Conservation (phyloP, 768 basidiomycete genomes). For the Amylocystis lapponica region DNA sequence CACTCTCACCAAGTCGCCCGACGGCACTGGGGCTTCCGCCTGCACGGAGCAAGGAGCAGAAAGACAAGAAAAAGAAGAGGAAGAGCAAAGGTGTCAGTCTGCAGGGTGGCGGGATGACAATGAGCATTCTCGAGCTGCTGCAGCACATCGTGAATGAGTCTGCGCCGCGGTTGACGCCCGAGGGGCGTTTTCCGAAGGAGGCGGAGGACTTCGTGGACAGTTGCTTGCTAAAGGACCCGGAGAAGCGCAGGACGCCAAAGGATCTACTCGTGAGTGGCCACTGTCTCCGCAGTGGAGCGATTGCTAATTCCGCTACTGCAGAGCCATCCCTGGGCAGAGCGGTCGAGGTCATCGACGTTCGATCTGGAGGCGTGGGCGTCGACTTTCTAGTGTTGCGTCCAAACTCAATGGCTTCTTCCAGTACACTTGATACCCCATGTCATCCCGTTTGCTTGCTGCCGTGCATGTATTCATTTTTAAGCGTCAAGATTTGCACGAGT, state of each 20-base stretch:
- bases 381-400: conserved; percentile 44
- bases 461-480: no score
- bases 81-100: conserved; percentile 91
- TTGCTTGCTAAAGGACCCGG: conserved; percentile 89
- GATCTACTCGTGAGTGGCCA: conserved; percentile 64
- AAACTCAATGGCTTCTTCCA: not conserved
- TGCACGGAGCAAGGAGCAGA: conserved; percentile 24
- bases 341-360: conserved; percentile 50
- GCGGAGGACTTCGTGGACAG: conserved; percentile 85
- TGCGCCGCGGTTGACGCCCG: conserved; percentile 78
- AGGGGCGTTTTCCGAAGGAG: conserved; percentile 64
- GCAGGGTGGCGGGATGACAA: conserved; percentile 94
- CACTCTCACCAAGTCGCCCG: conserved; percentile 68
- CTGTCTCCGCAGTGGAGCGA: conserved; percentile 1
- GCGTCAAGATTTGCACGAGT: no score
- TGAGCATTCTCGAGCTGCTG: conserved; percentile 94
- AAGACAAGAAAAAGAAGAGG: conserved; percentile 70
- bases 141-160: conserved; percentile 99
- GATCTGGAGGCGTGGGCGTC: conserved; percentile 80
- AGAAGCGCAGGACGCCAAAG: conserved; percentile 77
- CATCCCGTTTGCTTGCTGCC: no score
- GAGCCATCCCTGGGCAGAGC: conserved; percentile 74
- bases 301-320: conserved; percentile 22
- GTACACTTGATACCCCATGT: no score
- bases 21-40: conserved; percentile 37